These are phyloP conservation scores for Phytopythium chamaehyphon DNA, from an alignment of 352 stramenopile genomes.

Conservation along the genomic window DNA sequence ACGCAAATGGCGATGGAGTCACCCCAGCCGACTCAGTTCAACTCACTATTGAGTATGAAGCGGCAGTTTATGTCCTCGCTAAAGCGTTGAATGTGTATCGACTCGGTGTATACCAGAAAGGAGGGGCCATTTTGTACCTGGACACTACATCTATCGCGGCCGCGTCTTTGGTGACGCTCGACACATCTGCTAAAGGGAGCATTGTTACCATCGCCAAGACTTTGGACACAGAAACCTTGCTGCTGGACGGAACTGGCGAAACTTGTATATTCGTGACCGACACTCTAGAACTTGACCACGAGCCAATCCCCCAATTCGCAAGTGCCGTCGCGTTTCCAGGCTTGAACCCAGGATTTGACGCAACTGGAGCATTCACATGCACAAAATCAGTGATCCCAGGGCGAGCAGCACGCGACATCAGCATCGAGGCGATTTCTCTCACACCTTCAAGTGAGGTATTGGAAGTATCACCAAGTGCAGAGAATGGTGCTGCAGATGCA, in stretches of 20 bases:
- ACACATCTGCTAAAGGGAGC: neutral
- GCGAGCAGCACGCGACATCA: neutral
- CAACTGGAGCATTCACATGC: neutral
- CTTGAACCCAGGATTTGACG: neutral
- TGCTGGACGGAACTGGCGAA: neutral
- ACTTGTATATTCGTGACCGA: neutral
- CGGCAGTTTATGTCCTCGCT: neutral
- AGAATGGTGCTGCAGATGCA: too few species aligned
- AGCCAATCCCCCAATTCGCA: neutral
- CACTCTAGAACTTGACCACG: neutral
- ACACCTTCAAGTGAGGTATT: neutral
- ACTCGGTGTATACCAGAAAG: neutral
- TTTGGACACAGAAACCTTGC: neutral
- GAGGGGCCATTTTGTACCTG: neutral
- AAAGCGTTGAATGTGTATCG: neutral
- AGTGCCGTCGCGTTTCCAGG: neutral
- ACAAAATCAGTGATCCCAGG: neutral
- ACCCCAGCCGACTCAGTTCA: neutral
- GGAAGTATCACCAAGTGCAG: neutral
- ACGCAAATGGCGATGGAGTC: neutral
- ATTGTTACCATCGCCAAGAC: neutral
- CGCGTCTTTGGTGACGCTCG: neutral
- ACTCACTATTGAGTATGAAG: neutral
- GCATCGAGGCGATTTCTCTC: neutral
- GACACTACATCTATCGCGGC: neutral